phyloP scores from a whole-genome alignment of 1,284 basidiomycete genomes.

The Athelia psychrophila region DNA sequence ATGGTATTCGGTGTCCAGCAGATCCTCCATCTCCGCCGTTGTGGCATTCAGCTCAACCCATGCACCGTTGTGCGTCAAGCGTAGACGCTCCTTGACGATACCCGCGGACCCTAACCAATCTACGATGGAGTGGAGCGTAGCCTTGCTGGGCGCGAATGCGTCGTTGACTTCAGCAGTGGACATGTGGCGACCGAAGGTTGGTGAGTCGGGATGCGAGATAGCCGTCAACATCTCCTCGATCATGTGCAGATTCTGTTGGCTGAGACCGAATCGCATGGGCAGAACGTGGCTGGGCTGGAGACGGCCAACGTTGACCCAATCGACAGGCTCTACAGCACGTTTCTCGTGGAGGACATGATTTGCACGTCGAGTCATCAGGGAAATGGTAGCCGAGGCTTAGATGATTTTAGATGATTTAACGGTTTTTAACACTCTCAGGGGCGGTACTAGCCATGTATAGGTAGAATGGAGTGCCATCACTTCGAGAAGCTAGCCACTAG shows the following conservation, averaged over 20 bases:
- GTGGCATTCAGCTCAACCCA: conserved; percentile 47
- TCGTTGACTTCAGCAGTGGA: conserved; percentile 26
- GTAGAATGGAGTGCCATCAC: too few relatives aligned
- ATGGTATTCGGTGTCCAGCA: conserved; percentile 47
- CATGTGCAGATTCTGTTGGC: conserved; percentile 40
- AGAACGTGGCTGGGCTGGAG: conserved; percentile 29
- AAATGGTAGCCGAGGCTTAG: too few relatives aligned
- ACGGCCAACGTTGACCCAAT: conserved; percentile 31
- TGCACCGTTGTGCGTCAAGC: conserved; percentile 34
- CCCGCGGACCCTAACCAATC: conserved; percentile 41
- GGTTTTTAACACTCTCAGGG: too few relatives aligned
- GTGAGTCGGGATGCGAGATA: conserved; percentile 42
- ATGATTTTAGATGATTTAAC: too few relatives aligned
- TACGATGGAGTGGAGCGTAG: conserved; percentile 37
- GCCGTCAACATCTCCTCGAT: conserved; percentile 42
- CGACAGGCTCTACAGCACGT: conserved; percentile 31
- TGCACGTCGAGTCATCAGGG: not conserved
- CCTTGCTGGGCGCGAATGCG: conserved; percentile 32
- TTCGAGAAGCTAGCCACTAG: too few relatives aligned
- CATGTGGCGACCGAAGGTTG: conserved; percentile 37
- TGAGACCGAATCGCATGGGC: conserved; percentile 44
- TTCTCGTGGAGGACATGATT: conserved; percentile 38
- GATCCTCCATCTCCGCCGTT: conserved; percentile 39
- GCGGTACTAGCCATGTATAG: too few relatives aligned
- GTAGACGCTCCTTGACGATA: conserved; percentile 33